These are phyloP conservation scores for Zygosaccharomyces pseudobailii DNA, from an alignment of 1,139 yeast species.

Conservation along the genomic window DNA sequence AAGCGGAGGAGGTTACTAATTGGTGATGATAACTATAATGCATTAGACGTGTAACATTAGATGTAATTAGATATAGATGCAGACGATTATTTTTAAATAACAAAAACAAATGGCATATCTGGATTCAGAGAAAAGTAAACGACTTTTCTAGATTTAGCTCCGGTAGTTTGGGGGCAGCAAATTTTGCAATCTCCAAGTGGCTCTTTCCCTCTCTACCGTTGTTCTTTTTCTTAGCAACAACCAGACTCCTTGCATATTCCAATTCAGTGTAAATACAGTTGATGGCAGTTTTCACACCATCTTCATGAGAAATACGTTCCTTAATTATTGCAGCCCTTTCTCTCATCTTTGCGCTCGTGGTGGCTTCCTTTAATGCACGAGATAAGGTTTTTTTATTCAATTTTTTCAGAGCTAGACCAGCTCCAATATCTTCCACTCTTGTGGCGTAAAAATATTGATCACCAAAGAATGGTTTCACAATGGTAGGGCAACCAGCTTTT, in stretches of 20 bases:
- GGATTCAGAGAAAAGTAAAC: not conserved
- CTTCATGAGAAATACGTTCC: conserved; percentile 56
- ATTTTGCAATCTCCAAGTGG: not conserved
- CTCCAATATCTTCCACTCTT: conserved; percentile 84
- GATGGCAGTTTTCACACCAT: conserved; percentile 77
- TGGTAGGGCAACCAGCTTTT: conserved; percentile 81
- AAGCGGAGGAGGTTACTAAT: conserved; percentile 86
- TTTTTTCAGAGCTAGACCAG: conserved; percentile 69
- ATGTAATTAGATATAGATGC: not conserved
- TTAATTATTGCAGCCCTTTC: conserved; percentile 63
- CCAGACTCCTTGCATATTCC: conserved; percentile 64
- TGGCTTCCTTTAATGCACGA: conserved; percentile 63
- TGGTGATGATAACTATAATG: conserved; percentile 47
- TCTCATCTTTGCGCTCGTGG: conserved; percentile 61
- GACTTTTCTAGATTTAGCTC: conserved; percentile 1
- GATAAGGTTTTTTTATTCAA: conserved; percentile 60
- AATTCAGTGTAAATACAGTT: conserved; percentile 70
- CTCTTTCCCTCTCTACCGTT: not conserved
- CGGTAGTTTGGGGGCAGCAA: not conserved
- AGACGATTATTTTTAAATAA: not conserved
- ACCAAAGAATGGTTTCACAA: conserved; percentile 92
- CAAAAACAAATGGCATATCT: not conserved
- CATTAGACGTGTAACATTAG: conserved; percentile 1
- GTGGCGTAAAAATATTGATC: conserved; percentile 91
- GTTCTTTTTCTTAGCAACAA: conserved; percentile 30